A percentile compares a stretch with the other conserved stretches of the same genome.
These are phyloP conservation scores for Monilinia polystroma DNA, from an alignment of 2,329 filamentous ascomycete genomes.

Conservation along the genomic window DNA sequence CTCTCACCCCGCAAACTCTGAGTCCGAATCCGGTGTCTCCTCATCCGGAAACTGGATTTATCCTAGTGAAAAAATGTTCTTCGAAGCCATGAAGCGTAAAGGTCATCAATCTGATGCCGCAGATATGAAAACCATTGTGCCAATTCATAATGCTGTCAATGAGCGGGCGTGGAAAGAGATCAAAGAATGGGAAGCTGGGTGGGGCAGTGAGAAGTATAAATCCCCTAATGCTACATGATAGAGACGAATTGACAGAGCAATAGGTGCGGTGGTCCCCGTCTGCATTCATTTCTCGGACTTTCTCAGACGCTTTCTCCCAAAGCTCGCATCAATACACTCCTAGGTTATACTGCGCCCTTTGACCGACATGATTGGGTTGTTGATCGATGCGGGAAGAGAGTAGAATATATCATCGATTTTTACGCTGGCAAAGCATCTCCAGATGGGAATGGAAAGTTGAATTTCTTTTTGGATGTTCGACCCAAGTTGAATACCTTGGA, in stretches of 20 bases:
- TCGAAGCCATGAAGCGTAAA: conserved; percentile 93
- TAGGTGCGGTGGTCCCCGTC: conserved; percentile 72
- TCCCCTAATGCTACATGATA: background rate
- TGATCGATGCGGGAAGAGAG: conserved; percentile 77
- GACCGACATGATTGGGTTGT: conserved; percentile 98
- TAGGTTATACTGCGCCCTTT: conserved; percentile 91
- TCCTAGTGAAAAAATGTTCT: conserved; percentile 95
- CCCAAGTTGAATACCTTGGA: conserved; percentile 69
- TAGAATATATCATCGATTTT: conserved; percentile 98
- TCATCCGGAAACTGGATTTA: conserved; percentile 91
- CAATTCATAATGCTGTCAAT: conserved; percentile 98
- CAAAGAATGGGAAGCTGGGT: conserved; percentile 78
- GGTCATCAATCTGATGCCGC: conserved; percentile 66
- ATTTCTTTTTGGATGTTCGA: conserved; percentile 67
- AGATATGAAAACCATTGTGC: conserved; percentile 90
- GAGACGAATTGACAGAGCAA: background rate
- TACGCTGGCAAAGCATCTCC: conserved; percentile 67
- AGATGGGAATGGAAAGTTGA: conserved; percentile 47
- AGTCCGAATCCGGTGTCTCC: conserved; percentile 71
- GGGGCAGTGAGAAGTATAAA: conserved; percentile 56
- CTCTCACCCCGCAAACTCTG: conserved; percentile 64
- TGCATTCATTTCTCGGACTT: conserved; percentile 80
- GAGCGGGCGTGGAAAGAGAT: conserved; percentile 95
- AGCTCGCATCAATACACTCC: conserved; percentile 75
- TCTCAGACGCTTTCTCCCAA: conserved; percentile 71